Evolutionary conservation across 345 rosid species (phyloP), one percentile per base, ranked within the genome.

Genomic region (Euphorbia tirucalli): DNA sequence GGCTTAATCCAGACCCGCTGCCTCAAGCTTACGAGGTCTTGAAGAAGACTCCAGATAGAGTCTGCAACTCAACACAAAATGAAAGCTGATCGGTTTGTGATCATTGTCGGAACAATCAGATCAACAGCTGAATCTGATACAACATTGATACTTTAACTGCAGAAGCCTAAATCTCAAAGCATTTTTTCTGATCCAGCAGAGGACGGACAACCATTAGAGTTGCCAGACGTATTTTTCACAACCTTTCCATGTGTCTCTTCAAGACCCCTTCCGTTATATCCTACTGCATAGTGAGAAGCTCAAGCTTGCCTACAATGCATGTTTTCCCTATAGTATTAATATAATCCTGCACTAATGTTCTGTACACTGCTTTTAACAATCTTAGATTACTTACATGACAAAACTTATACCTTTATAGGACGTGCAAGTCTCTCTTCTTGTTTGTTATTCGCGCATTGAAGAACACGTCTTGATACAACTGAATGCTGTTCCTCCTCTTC

Each of bases 21-120:
- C 96, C 83, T 94, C n/a, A 92, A 80, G 49, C 84, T 87, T 43
- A 89, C 86, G 21, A 89, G 91, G 64, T 78, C 84, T 71, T 70
- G 87, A 0, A 95, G 92, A 76, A 94, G 92, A 58, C n/a, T n/a
- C n/a, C n/a, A 84, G 91, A 14, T 93, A 89, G 21, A 94, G 92
- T 27, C 97, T 24, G 89, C 91, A 54, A 88, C 83, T 25, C 77
- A 61, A 94, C 87, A 25, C 89, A 88, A 74, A 94, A 73, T 73
- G 90, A 85, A 27, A 94, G 75, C 97, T 92, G 97, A 65, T 72
- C 69, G 44, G 56, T 55, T 64, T 41, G n/a, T 21, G 43, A 72
- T 66, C 60, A 46, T 56, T 68, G 65, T 64, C 28, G 66, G 57
- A 44, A 41, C n/a, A 19, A 56, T 68, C 11, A 28, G 71, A 25